These are phyloP conservation scores for Aureobasidium sp. DNA, from an alignment of 2,329 filamentous ascomycete genomes.

Conservation along the genomic window DNA sequence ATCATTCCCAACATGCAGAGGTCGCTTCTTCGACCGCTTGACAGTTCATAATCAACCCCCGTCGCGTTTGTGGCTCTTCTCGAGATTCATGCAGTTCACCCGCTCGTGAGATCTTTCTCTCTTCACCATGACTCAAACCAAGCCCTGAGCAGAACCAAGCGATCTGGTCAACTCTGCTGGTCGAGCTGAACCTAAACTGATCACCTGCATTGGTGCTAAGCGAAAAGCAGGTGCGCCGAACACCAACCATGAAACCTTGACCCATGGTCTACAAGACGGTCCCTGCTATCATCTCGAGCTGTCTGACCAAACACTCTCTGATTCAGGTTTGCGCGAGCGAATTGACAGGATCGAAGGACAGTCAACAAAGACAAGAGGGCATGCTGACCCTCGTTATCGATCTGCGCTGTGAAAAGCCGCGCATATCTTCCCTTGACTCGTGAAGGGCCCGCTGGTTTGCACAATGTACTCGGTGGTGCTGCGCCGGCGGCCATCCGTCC, in stretches of 20 bases:
- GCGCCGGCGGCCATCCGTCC: constrained; percentile 9
- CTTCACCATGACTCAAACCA: not conserved
- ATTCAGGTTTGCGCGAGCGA: not conserved
- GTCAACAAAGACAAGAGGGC: not conserved
- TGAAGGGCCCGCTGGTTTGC: constrained; percentile 2
- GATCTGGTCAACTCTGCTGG: not conserved
- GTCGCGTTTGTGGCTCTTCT: not conserved
- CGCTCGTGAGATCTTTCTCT: not conserved
- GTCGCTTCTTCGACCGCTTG: not conserved
- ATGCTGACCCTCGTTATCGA: not conserved
- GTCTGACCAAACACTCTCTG: not conserved
- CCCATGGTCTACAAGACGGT: not conserved
- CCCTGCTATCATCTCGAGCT: not conserved
- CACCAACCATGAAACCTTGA: not conserved
- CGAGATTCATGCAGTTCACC: not conserved
- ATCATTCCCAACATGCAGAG: not conserved
- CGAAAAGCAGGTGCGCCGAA: constrained; percentile 2
- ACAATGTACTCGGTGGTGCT: not conserved
- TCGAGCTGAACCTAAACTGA: constrained; percentile 1
- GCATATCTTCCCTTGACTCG: not conserved
- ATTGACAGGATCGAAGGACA: not conserved
- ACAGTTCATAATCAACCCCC: not conserved
- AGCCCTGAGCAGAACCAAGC: not conserved
- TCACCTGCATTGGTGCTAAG: constrained; percentile 13
- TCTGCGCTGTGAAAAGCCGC: not conserved